Evolutionary conservation across 2,329 filamentous ascomycete species (phyloP), one percentile per base, ranked within the genome.

Genomic region (Trichoderma arundinaceum): DNA sequence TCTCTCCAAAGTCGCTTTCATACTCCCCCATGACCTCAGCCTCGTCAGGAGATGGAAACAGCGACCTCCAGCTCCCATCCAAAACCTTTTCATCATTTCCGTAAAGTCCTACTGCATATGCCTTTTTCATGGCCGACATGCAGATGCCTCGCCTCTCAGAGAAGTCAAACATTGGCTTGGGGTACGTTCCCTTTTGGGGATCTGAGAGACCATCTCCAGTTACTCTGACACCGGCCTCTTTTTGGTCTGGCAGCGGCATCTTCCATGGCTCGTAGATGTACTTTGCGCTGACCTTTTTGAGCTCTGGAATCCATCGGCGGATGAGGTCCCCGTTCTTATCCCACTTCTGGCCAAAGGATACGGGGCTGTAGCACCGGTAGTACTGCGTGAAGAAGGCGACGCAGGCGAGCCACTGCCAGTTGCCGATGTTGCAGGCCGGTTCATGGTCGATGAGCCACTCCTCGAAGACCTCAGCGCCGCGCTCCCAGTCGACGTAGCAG

Each of bases 231-330:
- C 87, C 85, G 65, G 90, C 91, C 71, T 83, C 87, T 74, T 86
- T 90, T 78, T 92, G 88, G 65, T 92, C 90, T 19, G 77, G 77
- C 44, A 88, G 82, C 1, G 88, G 87, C 48, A 90, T 89, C 73
- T 89, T 92, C 88, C 90, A 91, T 6, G 91, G 91, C 79, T 94
- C 90, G 70, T 92, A 94, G 38, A 94, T 92, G 71, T 85, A 92
- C 75, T 90, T 92, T 61, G 83, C 83, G 13, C 88, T 82, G 68
- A 90, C 81, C 0, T 82, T 71, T 65, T 77, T 80, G 44, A 93
- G 77, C 75, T 93, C 90, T 0, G 91, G 90, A 0, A 90, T 85
- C 76, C 86, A 93, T 44, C 79, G 81, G 28, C 86, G 79, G 53
- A 93, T 84, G 66, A 92, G 86, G 2, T 76, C 71, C 0, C 91